Percentiles rank a stretch among this genome's conserved stretches.
phyloP scores from a whole-genome alignment of 495 filamentous ascomycete genomes.

The Aspergillus biplanus region DNA sequence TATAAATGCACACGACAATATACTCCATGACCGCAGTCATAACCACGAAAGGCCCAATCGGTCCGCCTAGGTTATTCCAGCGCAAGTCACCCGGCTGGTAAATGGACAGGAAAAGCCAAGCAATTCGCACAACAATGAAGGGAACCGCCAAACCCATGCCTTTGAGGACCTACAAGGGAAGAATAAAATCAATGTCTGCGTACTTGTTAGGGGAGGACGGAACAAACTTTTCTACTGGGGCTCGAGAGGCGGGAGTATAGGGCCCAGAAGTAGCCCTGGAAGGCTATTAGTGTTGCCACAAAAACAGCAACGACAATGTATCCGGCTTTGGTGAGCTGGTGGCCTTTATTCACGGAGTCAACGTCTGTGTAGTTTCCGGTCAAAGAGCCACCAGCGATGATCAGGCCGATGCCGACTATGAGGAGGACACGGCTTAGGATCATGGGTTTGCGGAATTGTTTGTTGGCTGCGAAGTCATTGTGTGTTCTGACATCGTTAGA shows the following conservation, averaged over 20 bases:
- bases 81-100: conserved; percentile 23
- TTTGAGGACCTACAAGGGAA: conserved; percentile 7
- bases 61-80: conserved; percentile 30
- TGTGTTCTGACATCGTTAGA: conserved; percentile 10
- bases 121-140: conserved; percentile 36
- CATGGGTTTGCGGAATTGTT: conserved; percentile 18
- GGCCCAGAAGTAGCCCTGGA: conserved; percentile 33
- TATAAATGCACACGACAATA: conserved; percentile 32
- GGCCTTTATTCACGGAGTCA: conserved; percentile 17
- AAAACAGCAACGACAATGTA: conserved; percentile 33
- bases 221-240: conserved; percentile 21
- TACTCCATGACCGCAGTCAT: conserved; percentile 41
- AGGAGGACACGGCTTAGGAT: conserved; percentile 29
- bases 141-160: conserved; percentile 30
- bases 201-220: background rate
- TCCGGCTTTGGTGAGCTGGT: conserved; percentile 32
- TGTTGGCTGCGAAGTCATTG: conserved; percentile 16
- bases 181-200: background rate
- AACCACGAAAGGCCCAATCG: conserved; percentile 30
- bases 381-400: conserved; percentile 30
- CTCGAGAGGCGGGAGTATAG: conserved; percentile 15
- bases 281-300: conserved; percentile 25
- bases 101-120: conserved; percentile 32
- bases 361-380: conserved; percentile 25
- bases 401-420: conserved; percentile 29